Percentiles rank a stretch among this genome's conserved stretches.
phyloP scores from a whole-genome alignment of 2,329 filamentous ascomycete genomes.

The Neofusicoccum parvum region DNA sequence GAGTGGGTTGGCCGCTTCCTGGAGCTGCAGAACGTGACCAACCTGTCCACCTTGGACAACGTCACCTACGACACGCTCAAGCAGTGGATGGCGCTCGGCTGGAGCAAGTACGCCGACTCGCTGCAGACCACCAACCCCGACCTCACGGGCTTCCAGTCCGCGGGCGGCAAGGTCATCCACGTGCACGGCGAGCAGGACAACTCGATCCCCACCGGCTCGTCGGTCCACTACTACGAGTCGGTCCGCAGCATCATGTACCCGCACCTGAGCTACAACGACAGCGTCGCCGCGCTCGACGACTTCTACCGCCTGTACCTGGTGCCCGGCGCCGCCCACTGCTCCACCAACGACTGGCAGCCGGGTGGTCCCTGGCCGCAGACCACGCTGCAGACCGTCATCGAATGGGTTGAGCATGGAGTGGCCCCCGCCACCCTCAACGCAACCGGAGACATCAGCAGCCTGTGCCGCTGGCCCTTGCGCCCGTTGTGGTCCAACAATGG shows the following conservation, averaged over 20 bases:
- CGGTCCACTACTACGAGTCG: constrained; percentile 58
- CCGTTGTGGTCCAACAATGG: constrained; percentile 32
- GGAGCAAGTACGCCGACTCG: constrained; percentile 50
- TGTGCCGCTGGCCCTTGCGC: constrained; percentile 45
- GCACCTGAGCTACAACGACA: constrained; percentile 40
- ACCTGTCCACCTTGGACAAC: constrained; percentile 25
- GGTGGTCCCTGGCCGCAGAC: constrained; percentile 22
- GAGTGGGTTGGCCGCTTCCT: constrained; percentile 48
- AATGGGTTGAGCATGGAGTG: constrained; percentile 26
- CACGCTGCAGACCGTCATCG: constrained; percentile 20
- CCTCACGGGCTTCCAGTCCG: constrained; percentile 51
- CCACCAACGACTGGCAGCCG: constrained; percentile 20
- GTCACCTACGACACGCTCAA: constrained; percentile 60
- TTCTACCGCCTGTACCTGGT: constrained; percentile 60
- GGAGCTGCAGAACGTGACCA: constrained; percentile 25
- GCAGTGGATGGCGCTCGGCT: constrained; percentile 57
- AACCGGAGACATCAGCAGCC: constrained; percentile 36
- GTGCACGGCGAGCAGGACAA: constrained; percentile 60
- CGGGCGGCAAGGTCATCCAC: constrained; percentile 60
- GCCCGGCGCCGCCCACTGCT: constrained; percentile 57
- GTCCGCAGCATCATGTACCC: constrained; percentile 56
- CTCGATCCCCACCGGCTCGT: constrained; percentile 56
- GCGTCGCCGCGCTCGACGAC: constrained; percentile 47
- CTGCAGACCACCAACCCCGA: constrained; percentile 60
- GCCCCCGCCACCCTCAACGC: constrained; percentile 41